Evolutionary conservation across 2,329 filamentous ascomycete genomes (phyloP).

Genomic region (Epichloe sylvatica): DNA sequence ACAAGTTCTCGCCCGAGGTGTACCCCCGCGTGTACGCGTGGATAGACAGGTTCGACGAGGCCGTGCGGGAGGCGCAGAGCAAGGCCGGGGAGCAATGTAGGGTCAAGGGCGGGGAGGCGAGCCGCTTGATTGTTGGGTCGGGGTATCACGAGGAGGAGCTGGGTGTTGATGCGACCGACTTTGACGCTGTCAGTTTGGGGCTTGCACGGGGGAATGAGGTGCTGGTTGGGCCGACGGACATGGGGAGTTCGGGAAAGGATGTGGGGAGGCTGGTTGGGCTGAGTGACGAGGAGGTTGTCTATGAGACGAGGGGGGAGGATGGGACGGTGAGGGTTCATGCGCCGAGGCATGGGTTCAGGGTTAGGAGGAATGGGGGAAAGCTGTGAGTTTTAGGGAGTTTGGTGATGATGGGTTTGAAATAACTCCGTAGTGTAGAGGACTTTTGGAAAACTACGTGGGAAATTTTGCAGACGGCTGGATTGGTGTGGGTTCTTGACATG

Average conservation of each 20-base stretch:
- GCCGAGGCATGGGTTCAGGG: constrained; percentile 44
- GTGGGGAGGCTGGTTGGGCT: constrained; percentile 40
- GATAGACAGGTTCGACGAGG: constrained; percentile 45
- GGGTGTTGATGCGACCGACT: constrained; percentile 35
- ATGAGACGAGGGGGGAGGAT: constrained; percentile 33
- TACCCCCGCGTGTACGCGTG: constrained; percentile 49
- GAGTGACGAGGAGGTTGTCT: constrained; percentile 39
- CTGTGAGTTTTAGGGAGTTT: neutral
- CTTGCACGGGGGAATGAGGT: constrained; percentile 40
- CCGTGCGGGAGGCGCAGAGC: constrained; percentile 28
- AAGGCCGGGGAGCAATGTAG: constrained; percentile 21
- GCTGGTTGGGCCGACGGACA: constrained; percentile 47
- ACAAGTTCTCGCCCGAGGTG: constrained; percentile 33
- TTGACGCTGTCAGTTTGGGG: constrained; percentile 27
- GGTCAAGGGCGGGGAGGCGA: constrained; percentile 41
- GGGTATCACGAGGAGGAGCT: constrained; percentile 31
- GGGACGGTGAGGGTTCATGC: constrained; percentile 41
- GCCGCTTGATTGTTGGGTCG: constrained; percentile 29
- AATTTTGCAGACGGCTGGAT: too few relatives aligned
- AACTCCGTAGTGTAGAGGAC: neutral
- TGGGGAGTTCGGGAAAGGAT: constrained; percentile 45
- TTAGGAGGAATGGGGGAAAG: constrained; percentile 18
- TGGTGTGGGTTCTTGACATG: too few relatives aligned
- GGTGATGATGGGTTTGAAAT: neutral
- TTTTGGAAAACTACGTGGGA: too few relatives aligned